Base-by-base conservation (phyloP, 352 stramenopile genomes). In the Phytopythium vexans region DNA sequence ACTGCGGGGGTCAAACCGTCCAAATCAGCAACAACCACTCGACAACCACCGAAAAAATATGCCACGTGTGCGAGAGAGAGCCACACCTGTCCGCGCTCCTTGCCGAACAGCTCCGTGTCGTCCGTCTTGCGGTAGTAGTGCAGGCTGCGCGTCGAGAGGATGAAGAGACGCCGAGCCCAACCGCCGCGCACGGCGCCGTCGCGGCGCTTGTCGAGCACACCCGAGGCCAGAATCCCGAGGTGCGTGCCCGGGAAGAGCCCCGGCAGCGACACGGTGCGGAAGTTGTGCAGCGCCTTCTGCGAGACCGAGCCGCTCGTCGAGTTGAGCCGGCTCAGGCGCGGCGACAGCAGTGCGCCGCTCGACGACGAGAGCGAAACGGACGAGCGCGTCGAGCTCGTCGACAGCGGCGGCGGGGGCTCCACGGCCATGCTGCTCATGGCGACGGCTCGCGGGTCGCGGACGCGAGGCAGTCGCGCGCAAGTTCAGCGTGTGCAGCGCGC, bases 41-140 rank as follows among this genome's bases (percentile, higher is more conserved):
- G 35, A 38, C 35, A 27, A 11, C 37, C 27, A 49, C n/a, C 12
- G 36, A 34, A 3, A 3, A 15, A 27, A n/a, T 10, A 45, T 8
- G 14, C 8, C 8, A 2, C 4, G 35, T 4, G 27, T 33, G 15
- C 15, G 12, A 41, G 39, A 12, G 39, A 34, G 33, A n/a, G 6
- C 21, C 41, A 8, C 21, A 83, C 68, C 66, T 92, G 80, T 45
- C 85, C 82, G 15, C 85, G 75, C 47, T 94, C 85, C 58, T 89
- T 88, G 52, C 85, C 85, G 58, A 94, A 94, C 32, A 94, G 70
- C 52, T 94, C 85, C 45, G 61, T 61, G 47, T 94, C 85, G 47
- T 94, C 82, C 8, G 68, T 69, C 56, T 93, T 93, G 27, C 85
- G 81, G 54, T 90, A 94, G 60, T 94, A 94, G 49, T 94, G 85